These are phyloP conservation scores for Tetraselmis chui DNA, from an alignment of 139 green algal species.

Conservation along the genomic window DNA sequence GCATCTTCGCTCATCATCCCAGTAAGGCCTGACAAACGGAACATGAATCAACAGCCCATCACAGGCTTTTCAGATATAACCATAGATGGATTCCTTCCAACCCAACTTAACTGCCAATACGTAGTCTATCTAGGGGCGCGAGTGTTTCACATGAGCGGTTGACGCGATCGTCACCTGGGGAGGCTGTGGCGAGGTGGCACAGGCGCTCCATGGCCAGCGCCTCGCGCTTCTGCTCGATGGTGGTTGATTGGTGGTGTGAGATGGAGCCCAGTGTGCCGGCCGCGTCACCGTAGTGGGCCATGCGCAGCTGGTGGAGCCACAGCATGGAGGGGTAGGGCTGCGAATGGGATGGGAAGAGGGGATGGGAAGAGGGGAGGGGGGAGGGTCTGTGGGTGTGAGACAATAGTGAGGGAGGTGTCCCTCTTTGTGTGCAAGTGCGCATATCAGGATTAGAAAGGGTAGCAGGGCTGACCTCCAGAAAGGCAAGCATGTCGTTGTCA, in stretches of 20 bases:
- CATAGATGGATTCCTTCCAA: too few relatives aligned
- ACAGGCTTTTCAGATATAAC: too few relatives aligned
- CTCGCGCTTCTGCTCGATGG: not conserved
- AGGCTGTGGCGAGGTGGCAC: not conserved
- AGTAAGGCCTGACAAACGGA: not conserved
- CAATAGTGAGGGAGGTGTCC: too few relatives aligned
- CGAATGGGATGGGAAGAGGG: not conserved
- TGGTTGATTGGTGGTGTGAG: not conserved
- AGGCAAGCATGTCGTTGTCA: constrained; percentile 8
- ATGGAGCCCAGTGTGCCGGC: not conserved
- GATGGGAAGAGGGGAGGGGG: not conserved
- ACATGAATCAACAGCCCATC: too few relatives aligned
- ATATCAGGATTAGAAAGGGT: too few relatives aligned
- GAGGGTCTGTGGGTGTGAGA: too few relatives aligned
- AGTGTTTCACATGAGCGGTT: too few relatives aligned
- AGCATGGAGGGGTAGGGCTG: not conserved
- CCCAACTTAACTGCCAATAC: too few relatives aligned
- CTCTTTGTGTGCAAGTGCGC: too few relatives aligned
- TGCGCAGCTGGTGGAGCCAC: not conserved
- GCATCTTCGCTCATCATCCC: not conserved
- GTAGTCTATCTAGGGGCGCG: too few relatives aligned
- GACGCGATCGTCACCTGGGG: not conserved
- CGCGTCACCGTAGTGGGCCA: not conserved
- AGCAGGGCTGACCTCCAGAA: not conserved
- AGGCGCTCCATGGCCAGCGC: not conserved